Percentiles rank a stretch among this genome's conserved stretches.
phyloP scores from a whole-genome alignment of 2,329 filamentous ascomycete genomes.

The Plenodomus tracheiphilus region DNA sequence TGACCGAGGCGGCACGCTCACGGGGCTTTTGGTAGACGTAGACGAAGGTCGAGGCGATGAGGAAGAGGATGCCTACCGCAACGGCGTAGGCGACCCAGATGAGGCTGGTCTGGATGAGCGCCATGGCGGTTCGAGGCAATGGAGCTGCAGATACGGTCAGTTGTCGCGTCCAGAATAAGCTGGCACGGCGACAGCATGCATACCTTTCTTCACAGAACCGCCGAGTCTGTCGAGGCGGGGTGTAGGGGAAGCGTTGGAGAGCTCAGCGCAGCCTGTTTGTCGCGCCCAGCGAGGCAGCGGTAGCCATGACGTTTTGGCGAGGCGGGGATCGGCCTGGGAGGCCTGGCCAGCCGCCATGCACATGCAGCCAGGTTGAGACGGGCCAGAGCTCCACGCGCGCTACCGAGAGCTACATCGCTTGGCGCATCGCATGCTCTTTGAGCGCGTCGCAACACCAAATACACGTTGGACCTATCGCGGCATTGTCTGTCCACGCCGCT shows the following conservation, averaged over 20 bases:
- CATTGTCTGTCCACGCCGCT: conserved; percentile 1
- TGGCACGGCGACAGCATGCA: no score
- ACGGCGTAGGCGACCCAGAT: conserved; percentile 95
- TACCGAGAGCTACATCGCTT: background rate
- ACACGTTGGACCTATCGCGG: conserved; percentile 10
- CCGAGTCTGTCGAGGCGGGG: no score
- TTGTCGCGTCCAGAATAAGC: background rate
- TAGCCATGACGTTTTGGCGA: conserved; percentile 13
- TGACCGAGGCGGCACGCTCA: conserved; percentile 82
- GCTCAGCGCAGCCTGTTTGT: no score
- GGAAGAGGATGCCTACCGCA: conserved; percentile 74
- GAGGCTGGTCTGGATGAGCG: conserved; percentile 79
- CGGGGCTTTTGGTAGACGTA: conserved; percentile 89
- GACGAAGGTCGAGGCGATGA: conserved; percentile 80
- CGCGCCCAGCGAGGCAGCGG: background rate
- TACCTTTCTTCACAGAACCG: no score
- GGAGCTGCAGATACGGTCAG: background rate
- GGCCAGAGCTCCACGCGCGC: conserved; percentile 8
- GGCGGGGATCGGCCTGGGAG: no score
- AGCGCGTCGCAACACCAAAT: conserved; percentile 18
- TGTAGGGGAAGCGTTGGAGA: no score
- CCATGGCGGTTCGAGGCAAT: conserved; percentile 50
- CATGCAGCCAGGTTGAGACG: conserved; percentile 2
- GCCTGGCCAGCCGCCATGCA: conserved; percentile 6
- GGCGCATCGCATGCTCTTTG: conserved; percentile 20